Conservation (phyloP, 2,329 filamentous ascomycete genomes). For the Daldinia sp. region DNA sequence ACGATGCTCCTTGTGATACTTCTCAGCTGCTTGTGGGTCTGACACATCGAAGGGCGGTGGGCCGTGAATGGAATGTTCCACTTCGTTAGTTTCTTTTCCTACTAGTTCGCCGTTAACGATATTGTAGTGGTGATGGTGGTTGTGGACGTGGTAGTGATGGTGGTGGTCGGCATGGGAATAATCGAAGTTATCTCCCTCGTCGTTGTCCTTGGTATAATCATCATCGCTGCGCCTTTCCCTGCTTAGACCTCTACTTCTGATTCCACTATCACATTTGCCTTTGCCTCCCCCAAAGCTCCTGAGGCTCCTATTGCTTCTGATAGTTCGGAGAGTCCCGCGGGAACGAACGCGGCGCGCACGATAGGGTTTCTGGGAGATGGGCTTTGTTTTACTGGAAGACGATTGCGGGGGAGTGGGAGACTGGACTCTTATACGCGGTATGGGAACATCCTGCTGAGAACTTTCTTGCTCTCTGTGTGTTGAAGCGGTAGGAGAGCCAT, state of each 20-base stretch:
- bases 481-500: background rate
- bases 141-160: conserved; percentile 3
- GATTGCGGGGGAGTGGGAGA: background rate
- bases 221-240: background rate
- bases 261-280: background rate
- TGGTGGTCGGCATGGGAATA: background rate
- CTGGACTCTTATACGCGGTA: background rate
- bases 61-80: background rate
- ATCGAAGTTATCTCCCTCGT: background rate
- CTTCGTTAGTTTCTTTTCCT: background rate
- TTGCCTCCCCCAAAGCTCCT: background rate
- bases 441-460: background rate
- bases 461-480: background rate
- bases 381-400: no score
- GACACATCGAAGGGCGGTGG: background rate
- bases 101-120: background rate
- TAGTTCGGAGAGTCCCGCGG: background rate
- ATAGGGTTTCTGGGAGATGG: background rate
- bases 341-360: background rate
- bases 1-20: background rate
- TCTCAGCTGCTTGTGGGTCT: background rate
- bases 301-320: no score
- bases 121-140: background rate
- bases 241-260: background rate
- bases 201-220: no score